Conservation (phyloP, 345 rosid genomes). For the Syzygium aqueum region DNA sequence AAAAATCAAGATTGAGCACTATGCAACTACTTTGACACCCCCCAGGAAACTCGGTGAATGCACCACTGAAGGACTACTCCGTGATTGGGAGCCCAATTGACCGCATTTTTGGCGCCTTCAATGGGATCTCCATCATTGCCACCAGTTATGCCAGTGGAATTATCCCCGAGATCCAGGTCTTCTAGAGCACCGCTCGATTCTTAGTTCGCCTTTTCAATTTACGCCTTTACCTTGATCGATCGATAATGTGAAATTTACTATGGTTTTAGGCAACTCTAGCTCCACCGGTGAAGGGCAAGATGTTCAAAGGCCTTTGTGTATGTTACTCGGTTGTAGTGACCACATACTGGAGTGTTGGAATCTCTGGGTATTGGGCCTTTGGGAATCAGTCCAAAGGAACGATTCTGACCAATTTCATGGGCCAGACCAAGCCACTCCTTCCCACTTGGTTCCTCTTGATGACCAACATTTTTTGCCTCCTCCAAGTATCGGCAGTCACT, state of each 20-base stretch:
- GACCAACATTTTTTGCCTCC: constrained; percentile 35
- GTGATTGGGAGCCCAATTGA: constrained; percentile 12
- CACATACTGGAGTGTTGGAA: constrained; percentile 33
- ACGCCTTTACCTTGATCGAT: neutral
- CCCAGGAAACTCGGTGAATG: constrained; percentile 33
- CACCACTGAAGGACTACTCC: constrained; percentile 33
- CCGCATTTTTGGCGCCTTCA: constrained; percentile 25
- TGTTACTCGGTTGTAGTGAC: constrained; percentile 28
- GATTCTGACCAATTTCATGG: constrained; percentile 38
- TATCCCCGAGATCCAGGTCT: constrained; percentile 56
- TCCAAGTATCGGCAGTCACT: constrained; percentile 28
- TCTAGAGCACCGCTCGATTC: neutral
- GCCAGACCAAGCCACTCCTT: constrained; percentile 22
- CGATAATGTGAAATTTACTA: neutral
- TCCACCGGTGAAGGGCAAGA: constrained; percentile 53
- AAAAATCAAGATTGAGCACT: neutral
- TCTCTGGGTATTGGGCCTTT: constrained; percentile 63
- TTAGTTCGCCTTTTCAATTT: neutral
- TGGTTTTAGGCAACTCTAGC: constrained; percentile 40
- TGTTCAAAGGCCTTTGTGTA: constrained; percentile 47
- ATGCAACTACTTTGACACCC: neutral
- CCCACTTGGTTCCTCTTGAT: constrained; percentile 38
- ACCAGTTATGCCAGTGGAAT: constrained; percentile 43
- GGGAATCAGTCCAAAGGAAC: constrained; percentile 25
- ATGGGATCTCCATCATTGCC: constrained; percentile 35